phyloP scores from a whole-genome alignment of 2,329 filamentous ascomycete genomes.

The Colletotrichum lindemuthianum region DNA sequence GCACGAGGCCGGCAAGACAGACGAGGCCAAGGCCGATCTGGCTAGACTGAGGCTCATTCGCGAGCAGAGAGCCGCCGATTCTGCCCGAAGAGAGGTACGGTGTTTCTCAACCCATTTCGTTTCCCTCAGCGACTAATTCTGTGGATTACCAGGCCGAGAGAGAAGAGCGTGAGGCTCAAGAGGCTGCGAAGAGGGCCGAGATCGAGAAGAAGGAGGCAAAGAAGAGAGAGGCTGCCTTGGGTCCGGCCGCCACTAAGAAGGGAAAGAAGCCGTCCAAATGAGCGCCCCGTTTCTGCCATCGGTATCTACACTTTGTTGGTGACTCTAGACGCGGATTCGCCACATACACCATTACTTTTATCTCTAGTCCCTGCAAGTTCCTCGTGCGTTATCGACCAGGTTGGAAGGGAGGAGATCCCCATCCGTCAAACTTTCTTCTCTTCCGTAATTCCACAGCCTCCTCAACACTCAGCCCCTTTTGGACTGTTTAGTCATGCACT shows the following conservation, averaged over 20 bases:
- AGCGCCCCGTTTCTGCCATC: background rate
- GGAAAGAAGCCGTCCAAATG: conserved; percentile 53
- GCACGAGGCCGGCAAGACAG: conserved; percentile 95
- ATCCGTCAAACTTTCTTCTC: too few species aligned
- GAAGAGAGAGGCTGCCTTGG: conserved; percentile 63
- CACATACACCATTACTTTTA: too few species aligned
- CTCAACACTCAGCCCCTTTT: too few species aligned
- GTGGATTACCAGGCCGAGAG: conserved; percentile 60
- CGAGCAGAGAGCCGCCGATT: conserved; percentile 86
- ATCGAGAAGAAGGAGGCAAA: conserved; percentile 66
- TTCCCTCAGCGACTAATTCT: background rate
- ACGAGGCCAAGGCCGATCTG: conserved; percentile 90
- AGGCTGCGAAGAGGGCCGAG: conserved; percentile 59
- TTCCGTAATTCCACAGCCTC: too few species aligned
- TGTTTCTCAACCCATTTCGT: background rate
- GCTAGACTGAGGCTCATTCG: conserved; percentile 84
- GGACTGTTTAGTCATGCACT: too few species aligned
- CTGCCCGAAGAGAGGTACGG: conserved; percentile 79
- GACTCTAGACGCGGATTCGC: too few species aligned
- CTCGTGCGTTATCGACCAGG: too few species aligned
- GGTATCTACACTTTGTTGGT: background rate
- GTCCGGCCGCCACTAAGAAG: conserved; percentile 49
- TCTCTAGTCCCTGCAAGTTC: too few species aligned
- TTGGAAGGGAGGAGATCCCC: too few species aligned
- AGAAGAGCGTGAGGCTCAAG: conserved; percentile 64